Base-by-base conservation (phyloP, 2,329 filamentous ascomycete genomes). In the Neopestalotiopsis rosae region DNA sequence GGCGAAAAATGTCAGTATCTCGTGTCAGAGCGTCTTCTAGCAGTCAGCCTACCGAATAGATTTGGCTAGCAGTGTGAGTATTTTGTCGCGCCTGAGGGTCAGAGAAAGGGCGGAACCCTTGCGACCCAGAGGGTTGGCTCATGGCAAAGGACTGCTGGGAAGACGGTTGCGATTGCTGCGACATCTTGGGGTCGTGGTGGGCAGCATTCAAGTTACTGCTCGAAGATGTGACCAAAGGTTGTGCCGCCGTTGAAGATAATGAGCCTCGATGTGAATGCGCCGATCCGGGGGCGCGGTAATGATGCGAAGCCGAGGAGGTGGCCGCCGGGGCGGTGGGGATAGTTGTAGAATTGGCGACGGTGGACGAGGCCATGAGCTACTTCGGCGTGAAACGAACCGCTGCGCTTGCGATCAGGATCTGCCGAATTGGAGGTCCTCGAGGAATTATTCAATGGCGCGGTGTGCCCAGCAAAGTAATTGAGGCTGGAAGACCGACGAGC, bases 91-190 rank as follows among this genome's bases (percentile, higher is more conserved):
- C 72, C 66, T 76, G 78, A 6, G 80, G 78, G 67, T 83, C 82
- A 45, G 80, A 77, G 70, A 82, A 81, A 58, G 81, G 81, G 61
- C 82, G 81, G 69, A 80, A 84, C 67, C 74, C 73, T 70, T 87
- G 86, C 34, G 81, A 77, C 3, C 79, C 79, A 6, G 85, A 85
- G 67, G 85, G 83, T 71, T 88, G 86, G 79, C 85, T 89, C 85
- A 89, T 87, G 71, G 79, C 80, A 76, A 88, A 88, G 62, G 87
- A 87, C 67, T 88, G 85, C 70, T 89, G 87, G 7, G 86, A 87
- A 4, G 86, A 83, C 17, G 81, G 80, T 69, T 83, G 83, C 32
- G 81, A 82, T 75, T 87, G 85, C 68, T 87, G 85, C 68, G 85
- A 85, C 75, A 84, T 82, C 67, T 82, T 81, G 68, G 81, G 77